A percentile compares a stretch with the other conserved stretches of the same genome.
phyloP scores from a whole-genome alignment of 1,284 basidiomycete genomes.

The Fomitopsis betulina region DNA sequence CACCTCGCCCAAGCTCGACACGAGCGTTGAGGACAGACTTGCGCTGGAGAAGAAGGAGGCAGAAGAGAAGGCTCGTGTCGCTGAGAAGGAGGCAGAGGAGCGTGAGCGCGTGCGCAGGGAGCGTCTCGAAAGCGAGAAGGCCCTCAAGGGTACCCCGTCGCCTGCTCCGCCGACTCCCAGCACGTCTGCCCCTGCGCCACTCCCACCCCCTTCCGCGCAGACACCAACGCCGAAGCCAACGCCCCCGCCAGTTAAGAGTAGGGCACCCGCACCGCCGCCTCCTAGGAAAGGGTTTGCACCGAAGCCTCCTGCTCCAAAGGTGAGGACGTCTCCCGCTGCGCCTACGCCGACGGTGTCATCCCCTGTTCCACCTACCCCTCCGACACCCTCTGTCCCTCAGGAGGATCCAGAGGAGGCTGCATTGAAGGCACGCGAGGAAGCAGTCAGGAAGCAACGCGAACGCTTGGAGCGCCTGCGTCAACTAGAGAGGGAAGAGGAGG shows the following conservation, averaged over 20 bases:
- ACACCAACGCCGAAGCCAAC: conserved; percentile 25
- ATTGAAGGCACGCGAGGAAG: conserved; percentile 59
- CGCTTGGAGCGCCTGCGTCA: conserved; percentile 59
- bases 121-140: conserved; percentile 66
- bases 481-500: conserved; percentile 72
- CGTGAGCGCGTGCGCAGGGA: conserved; percentile 66
- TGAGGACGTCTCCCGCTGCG: conserved; percentile 22
- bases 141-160: conserved; percentile 39
- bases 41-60: conserved; percentile 83
- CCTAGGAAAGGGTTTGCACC: conserved; percentile 33
- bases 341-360: conserved; percentile 28
- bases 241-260: conserved; percentile 29
- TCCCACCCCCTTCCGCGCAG: conserved; percentile 26
- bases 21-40: conserved; percentile 76
- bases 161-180: conserved; percentile 31
- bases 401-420: conserved; percentile 65
- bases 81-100: conserved; percentile 76
- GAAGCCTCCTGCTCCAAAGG: conserved; percentile 28
- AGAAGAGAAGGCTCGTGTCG: conserved; percentile 71
- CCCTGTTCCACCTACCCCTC: conserved; percentile 14
- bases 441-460: conserved; percentile 60
- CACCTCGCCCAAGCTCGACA: conserved; percentile 55
- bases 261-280: conserved; percentile 42
- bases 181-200: conserved; percentile 28
- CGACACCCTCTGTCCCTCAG: conserved; percentile 25